Evolutionary conservation across 257 asterid genomes (phyloP).

Genomic region (Catharanthus roseus): DNA sequence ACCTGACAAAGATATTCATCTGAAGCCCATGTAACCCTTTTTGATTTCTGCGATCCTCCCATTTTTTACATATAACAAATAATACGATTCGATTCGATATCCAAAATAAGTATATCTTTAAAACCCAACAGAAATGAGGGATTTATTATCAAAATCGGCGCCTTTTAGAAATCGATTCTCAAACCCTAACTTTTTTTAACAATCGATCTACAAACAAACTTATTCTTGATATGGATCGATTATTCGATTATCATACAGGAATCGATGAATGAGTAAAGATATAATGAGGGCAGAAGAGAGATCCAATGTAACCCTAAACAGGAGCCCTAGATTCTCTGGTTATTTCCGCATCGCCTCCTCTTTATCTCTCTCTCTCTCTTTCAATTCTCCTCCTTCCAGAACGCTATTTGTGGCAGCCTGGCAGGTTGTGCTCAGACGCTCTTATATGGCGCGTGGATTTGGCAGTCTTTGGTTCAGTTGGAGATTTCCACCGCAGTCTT

Average conservation of each 20-base stretch:
- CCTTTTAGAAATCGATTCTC: constrained; percentile 7
- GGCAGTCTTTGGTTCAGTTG: not conserved
- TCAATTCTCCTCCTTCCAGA: not conserved
- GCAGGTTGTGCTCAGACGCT: not conserved
- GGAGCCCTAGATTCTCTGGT: constrained; percentile 26
- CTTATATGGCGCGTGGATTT: not conserved
- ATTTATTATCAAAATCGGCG: constrained; percentile 21
- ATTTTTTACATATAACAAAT: constrained; percentile 39
- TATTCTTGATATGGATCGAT: constrained; percentile 1
- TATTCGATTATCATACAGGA: not conserved
- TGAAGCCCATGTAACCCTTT: constrained; percentile 86
- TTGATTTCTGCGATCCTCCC: constrained; percentile 86
- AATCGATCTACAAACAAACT: constrained; percentile 6
- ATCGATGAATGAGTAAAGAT: not conserved
- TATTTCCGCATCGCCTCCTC: constrained; percentile 10
- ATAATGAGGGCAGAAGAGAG: not conserved
- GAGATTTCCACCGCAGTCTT: not conserved
- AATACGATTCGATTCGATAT: constrained; percentile 27
- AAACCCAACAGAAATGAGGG: constrained; percentile 23
- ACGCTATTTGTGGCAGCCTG: constrained; percentile 2
- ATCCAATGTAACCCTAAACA: constrained; percentile 26
- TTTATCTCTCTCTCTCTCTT: not conserved
- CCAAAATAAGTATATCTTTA: constrained; percentile 22
- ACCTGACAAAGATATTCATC: constrained; percentile 98
- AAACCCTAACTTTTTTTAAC: constrained; percentile 14